Percentiles rank a stretch among this genome's conserved stretches.
phyloP scores from a whole-genome alignment of 306 rosid genomes.

The Myrica gale region DNA sequence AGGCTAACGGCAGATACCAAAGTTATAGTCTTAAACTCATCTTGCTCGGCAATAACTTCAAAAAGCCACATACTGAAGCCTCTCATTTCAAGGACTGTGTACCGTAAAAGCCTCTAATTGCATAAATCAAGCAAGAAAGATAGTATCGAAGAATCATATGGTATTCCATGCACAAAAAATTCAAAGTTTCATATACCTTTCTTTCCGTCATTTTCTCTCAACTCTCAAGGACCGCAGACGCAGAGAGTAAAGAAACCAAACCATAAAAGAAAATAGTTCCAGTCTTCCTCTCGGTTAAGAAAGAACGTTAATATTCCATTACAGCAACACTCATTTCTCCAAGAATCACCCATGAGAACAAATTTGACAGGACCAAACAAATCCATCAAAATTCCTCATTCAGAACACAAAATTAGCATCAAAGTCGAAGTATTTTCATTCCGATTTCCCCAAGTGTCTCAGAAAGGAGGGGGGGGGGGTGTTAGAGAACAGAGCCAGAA shows the following conservation, averaged over 20 bases:
- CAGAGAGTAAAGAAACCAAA: background rate
- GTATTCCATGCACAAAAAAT: background rate
- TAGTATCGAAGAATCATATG: background rate
- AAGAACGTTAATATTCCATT: slow-evolving; percentile 1
- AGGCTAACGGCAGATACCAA: too few species aligned
- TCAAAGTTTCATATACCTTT: slow-evolving; percentile 21
- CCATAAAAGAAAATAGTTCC: background rate
- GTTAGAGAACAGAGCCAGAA: slow-evolving; percentile 20
- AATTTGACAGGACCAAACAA: slow-evolving; percentile 8
- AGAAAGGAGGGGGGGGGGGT: slow-evolving; percentile 5
- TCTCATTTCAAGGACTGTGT: background rate
- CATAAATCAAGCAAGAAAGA: background rate
- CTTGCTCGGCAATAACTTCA: background rate
- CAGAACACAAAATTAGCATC: slow-evolving; percentile 23
- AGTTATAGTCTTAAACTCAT: background rate
- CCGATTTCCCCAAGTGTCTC: background rate
- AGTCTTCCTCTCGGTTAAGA: slow-evolving; percentile 2
- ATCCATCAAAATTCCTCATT: background rate
- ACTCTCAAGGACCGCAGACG: slow-evolving; percentile 20
- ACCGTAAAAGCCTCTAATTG: background rate
- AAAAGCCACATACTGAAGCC: background rate
- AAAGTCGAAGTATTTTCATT: background rate
- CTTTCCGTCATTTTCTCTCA: slow-evolving; percentile 22
- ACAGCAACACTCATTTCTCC: slow-evolving; percentile 2
- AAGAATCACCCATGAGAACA: slow-evolving; percentile 23